Conservation (phyloP, 345 rosid species). For the Mangifera indica region DNA sequence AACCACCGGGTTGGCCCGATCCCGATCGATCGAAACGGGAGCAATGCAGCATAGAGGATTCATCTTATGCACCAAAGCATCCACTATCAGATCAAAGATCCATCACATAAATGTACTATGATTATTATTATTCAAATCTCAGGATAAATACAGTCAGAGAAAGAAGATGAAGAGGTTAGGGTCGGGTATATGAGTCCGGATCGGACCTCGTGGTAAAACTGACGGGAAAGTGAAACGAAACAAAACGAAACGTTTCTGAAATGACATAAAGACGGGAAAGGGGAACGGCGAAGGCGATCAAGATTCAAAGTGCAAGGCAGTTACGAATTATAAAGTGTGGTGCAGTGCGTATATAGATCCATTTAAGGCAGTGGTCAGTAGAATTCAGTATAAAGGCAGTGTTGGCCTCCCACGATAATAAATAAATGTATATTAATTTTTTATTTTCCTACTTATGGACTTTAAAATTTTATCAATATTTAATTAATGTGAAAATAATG, state of each 20-base stretch:
- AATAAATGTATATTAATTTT: background rate
- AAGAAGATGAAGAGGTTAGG: background rate
- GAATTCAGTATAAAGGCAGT: constrained; percentile 42
- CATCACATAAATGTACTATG: constrained; percentile 1
- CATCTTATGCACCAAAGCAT: constrained; percentile 35
- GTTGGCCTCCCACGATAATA: constrained; percentile 28
- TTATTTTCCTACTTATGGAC: background rate
- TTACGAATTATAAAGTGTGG: constrained; percentile 31
- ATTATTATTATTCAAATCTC: too few relatives aligned
- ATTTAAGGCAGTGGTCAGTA: constrained; percentile 55
- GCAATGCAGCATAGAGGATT: constrained; percentile 99
- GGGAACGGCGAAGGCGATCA: background rate
- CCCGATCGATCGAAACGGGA: constrained; percentile 94
- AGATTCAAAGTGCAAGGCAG: constrained; percentile 16
- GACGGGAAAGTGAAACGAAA: constrained; percentile 10
- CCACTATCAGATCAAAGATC: constrained; percentile 7
- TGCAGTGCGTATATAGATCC: constrained; percentile 49
- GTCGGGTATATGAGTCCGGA: constrained; percentile 36
- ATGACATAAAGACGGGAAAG: constrained; percentile 39
- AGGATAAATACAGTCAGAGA: background rate
- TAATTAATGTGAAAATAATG: too few relatives aligned
- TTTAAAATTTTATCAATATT: too few relatives aligned
- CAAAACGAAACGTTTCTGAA: constrained; percentile 25
- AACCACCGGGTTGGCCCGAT: constrained; percentile 59
- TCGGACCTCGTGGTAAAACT: constrained; percentile 35